phyloP scores from a whole-genome alignment of 2,329 filamentous ascomycete genomes.

The Epichloe brachyelytri region DNA sequence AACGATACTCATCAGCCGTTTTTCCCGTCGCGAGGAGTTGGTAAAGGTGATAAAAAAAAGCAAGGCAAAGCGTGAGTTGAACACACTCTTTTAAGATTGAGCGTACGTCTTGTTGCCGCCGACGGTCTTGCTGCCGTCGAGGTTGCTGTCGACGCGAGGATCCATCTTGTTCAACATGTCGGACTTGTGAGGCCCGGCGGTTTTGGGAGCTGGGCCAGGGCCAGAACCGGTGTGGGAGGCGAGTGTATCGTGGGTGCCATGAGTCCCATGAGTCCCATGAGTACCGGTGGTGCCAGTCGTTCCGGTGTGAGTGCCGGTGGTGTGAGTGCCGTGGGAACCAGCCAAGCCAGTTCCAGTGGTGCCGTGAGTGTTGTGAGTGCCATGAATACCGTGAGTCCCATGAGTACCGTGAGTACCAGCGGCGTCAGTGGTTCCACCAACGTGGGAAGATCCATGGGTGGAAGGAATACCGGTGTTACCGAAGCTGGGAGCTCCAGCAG shows the following conservation, averaged over 20 bases:
- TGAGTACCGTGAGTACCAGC: slow-evolving; percentile 25
- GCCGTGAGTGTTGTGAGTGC: slow-evolving; percentile 11
- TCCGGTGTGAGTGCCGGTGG: not conserved
- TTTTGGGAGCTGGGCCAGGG: slow-evolving; percentile 21
- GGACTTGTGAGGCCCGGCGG: slow-evolving; percentile 32
- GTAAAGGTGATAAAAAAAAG: no score
- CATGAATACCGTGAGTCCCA: slow-evolving; percentile 17
- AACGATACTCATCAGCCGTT: not conserved
- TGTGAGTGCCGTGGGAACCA: not conserved
- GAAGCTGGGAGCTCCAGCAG: not conserved
- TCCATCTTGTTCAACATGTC: slow-evolving; percentile 42
- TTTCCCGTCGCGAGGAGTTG: not conserved
- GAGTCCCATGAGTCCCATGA: not conserved
- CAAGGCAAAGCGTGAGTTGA: not conserved
- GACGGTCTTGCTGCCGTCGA: slow-evolving; percentile 39
- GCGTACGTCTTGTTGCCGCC: slow-evolving; percentile 38
- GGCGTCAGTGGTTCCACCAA: not conserved
- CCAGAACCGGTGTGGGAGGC: slow-evolving; percentile 7
- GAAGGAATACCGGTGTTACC: no score
- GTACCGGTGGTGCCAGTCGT: slow-evolving; percentile 8
- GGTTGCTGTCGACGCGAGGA: slow-evolving; percentile 41
- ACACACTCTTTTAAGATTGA: slow-evolving; percentile 22
- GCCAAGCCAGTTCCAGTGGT: slow-evolving; percentile 8
- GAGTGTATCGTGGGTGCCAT: slow-evolving; percentile 1
- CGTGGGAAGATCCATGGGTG: no score